Conservation (phyloP, 352 stramenopile species). For the Phytophthora ohioensis region DNA sequence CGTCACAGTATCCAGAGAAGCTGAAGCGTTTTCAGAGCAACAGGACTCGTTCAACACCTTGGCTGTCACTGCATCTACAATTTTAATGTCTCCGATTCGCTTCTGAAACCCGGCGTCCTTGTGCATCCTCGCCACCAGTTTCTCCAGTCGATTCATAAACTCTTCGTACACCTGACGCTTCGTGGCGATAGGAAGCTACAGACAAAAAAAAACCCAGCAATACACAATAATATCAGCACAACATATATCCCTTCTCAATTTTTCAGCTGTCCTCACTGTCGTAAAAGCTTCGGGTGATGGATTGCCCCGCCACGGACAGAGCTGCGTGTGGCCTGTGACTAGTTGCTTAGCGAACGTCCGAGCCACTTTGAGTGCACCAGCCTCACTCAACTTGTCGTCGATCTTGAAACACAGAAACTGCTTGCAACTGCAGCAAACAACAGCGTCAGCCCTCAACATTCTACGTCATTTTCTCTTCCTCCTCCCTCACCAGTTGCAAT, state of each 20-base stretch:
- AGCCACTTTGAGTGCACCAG: conserved; percentile 47
- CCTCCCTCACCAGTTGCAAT: conserved; percentile 45
- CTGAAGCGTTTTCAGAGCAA: not conserved
- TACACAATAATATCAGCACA: not conserved
- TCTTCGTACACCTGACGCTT: conserved; percentile 42
- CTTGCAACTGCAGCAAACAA: conserved; percentile 45
- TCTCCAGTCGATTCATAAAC: conserved; percentile 33
- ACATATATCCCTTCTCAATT: not conserved
- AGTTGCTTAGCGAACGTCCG: conserved; percentile 52
- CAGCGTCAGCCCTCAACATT: conserved; percentile 5
- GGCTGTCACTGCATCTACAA: conserved; percentile 13
- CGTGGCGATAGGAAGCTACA: conserved; percentile 47
- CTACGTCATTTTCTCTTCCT: not conserved
- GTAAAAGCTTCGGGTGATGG: conserved; percentile 65
- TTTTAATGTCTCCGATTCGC: conserved; percentile 20
- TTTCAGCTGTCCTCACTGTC: conserved; percentile 39
- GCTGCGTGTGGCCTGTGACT: conserved; percentile 45
- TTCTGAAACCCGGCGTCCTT: conserved; percentile 28
- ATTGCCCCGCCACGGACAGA: conserved; percentile 72
- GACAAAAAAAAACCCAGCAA: not conserved
- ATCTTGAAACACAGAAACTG: conserved; percentile 65
- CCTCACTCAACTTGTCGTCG: conserved; percentile 54
- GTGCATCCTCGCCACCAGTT: conserved; percentile 20
- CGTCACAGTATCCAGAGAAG: conserved; percentile 8
- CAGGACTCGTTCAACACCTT: conserved; percentile 26